These are phyloP conservation scores for Solanum chilense DNA, from an alignment of 257 asterid species.

Conservation along the genomic window DNA sequence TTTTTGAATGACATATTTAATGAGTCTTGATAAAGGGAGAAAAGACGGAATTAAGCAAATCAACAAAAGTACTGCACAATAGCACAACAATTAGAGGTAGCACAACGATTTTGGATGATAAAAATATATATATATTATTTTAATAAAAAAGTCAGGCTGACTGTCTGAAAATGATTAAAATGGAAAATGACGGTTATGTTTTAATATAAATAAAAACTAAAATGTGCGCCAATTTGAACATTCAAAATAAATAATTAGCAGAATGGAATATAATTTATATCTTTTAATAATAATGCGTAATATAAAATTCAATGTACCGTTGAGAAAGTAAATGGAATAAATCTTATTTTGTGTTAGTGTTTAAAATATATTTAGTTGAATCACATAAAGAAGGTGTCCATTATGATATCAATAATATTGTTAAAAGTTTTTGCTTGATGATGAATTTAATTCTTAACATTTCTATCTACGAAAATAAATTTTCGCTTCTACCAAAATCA, in stretches of 20 bases:
- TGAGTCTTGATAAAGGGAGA: background rate
- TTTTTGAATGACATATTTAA: conserved; percentile 25
- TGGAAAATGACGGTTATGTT: background rate
- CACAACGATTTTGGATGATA: background rate
- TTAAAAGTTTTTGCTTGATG: background rate
- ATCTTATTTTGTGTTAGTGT: no score
- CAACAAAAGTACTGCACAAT: background rate
- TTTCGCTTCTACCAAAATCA: background rate
- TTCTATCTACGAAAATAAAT: no score
- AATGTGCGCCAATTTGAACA: background rate
- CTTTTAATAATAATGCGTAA: background rate
- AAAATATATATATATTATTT: background rate
- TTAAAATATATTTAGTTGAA: no score
- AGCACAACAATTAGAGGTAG: background rate
- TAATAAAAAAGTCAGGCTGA: background rate
- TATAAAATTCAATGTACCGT: background rate
- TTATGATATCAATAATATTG: background rate
- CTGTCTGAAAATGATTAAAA: background rate
- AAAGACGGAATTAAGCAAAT: background rate
- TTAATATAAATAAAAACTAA: background rate
- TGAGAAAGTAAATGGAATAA: background rate
- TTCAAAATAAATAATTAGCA: background rate
- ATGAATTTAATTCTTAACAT: background rate
- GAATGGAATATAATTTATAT: background rate
- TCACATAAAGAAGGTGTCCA: background rate